Evolutionary conservation across 345 rosid species (phyloP), one percentile per base, ranked within the genome.

Genomic region (Excoecaria agallocha): DNA sequence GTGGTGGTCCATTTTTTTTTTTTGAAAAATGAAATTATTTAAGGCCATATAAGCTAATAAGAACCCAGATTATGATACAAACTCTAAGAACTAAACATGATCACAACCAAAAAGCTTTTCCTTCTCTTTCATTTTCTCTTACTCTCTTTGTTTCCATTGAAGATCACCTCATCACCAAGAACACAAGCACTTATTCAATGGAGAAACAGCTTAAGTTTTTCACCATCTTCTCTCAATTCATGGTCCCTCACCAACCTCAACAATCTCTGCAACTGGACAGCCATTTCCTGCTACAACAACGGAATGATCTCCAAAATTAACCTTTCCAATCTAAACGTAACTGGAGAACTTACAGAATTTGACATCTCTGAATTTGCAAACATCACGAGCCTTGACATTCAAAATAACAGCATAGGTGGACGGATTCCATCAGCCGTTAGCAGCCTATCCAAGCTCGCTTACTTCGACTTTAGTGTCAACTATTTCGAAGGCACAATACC

Each of bases 181-280:
- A 58, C 80, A 1, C 90, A 90, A 79, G 92, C 91, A 8, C 96
- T 90, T 13, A 19, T 87, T 78, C 74, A 55, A 70, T 89, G 96
- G 96, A 89, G 79, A 82, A 71, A 59, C 82, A 80, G 55, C 74
- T 68, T 89, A 15, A 6, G 62, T 43, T 69, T 50, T 61, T 49
- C 82, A 7, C 79, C 84, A 5, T 45, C 84, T 76, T 67, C 77
- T 63, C 85, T 89, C 8, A 25, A 49, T 69, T 87, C 96, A 17
- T 90, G 96, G 96, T 82, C 93, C 15, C 66, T 70, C 45, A 11
- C 84, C 77, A 85, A 85, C 78, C 16, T 85, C 82, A 49, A 41
- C 79, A 82, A 25, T 60, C 86, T 86, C 81, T 89, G 96, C 89
- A 89, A 82, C 80, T 90, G 96, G 96, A 78, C 76, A 49, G 84